Percentiles rank a stretch among this genome's conserved stretches.
Conservation (phyloP, 345 rosid species). For the Bruguiera parviflora region DNA sequence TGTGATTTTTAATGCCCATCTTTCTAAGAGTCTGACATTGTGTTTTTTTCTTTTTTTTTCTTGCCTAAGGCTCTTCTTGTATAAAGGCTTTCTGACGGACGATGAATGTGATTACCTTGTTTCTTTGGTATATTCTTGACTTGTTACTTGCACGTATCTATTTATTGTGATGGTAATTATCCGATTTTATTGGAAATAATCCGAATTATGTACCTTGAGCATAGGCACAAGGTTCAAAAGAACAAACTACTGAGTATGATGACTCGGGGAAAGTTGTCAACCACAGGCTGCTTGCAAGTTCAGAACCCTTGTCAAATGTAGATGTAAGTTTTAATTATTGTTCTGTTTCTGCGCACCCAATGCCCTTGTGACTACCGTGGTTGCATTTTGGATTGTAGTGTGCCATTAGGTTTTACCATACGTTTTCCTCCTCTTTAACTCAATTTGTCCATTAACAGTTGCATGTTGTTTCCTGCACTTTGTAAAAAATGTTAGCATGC, state of each 20-base stretch:
- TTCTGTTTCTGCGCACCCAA: background rate
- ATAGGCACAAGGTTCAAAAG: slow-evolving; percentile 37
- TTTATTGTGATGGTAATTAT: background rate
- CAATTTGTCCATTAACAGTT: background rate
- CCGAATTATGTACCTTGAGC: slow-evolving; percentile 13
- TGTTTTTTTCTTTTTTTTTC: slow-evolving; percentile 5
- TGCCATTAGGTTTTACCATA: background rate
- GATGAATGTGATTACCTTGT: slow-evolving; percentile 80
- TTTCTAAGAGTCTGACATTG: slow-evolving; percentile 21
- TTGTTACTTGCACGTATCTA: background rate
- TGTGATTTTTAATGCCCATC: background rate
- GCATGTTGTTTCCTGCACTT: background rate
- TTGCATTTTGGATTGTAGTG: background rate
- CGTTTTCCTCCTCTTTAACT: background rate
- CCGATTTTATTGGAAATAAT: slow-evolving; percentile 6
- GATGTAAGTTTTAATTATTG: slow-evolving; percentile 36
- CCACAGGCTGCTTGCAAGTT: slow-evolving; percentile 33
- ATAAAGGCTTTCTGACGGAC: slow-evolving; percentile 56
- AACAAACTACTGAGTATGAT: slow-evolving; percentile 18
- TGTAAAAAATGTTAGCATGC: background rate
- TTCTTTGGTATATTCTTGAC: slow-evolving; percentile 47
- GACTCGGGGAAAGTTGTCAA: slow-evolving; percentile 23
- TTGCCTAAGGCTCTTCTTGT: slow-evolving; percentile 65
- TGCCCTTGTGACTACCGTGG: background rate
- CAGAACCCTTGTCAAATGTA: slow-evolving; percentile 29